These are phyloP conservation scores for Wickerhamiella dianesei DNA, from an alignment of 805 yeast species.

Conservation along the genomic window DNA sequence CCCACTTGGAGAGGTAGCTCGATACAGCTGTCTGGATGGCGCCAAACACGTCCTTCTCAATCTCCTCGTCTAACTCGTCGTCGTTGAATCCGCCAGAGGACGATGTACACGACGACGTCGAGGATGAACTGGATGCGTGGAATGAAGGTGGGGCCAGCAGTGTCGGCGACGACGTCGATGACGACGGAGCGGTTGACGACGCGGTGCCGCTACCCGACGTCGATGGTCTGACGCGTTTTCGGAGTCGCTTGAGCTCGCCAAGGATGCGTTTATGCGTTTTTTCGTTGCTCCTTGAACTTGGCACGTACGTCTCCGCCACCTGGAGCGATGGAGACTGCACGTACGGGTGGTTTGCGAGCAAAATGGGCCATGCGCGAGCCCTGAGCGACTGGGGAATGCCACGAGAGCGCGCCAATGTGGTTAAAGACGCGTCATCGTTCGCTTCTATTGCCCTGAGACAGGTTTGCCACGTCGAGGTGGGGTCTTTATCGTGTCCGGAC, in stretches of 20 bases:
- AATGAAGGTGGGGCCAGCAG: not conserved
- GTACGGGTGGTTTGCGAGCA: conserved; percentile 73
- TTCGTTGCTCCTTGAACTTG: not conserved
- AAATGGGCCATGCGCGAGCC: conserved; percentile 69
- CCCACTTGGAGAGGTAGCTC: conserved; percentile 66
- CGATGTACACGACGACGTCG: not conserved
- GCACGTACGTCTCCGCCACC: conserved; percentile 2
- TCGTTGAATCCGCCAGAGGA: not conserved
- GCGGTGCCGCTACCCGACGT: no score
- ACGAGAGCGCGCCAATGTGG: conserved; percentile 63
- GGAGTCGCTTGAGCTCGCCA: conserved; percentile 22
- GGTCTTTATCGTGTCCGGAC: not conserved
- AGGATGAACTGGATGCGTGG: not conserved
- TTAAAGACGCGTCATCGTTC: conserved; percentile 60
- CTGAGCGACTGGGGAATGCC: conserved; percentile 80
- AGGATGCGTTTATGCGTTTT: conserved; percentile 22
- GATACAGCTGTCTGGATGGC: conserved; percentile 34
- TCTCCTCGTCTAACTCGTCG: conserved; percentile 5
- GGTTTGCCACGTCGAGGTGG: not conserved
- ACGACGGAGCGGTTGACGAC: conserved; percentile 1
- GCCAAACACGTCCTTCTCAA: not conserved
- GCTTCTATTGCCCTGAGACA: conserved; percentile 37
- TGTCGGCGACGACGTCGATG: conserved; percentile 2
- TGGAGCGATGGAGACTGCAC: conserved; percentile 30
- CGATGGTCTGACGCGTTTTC: conserved; percentile 1